A percentile compares a stretch with the other conserved stretches of the same genome.
These are phyloP conservation scores for Aspergillus jensenii DNA, from an alignment of 2,329 filamentous ascomycete genomes.

Conservation along the genomic window DNA sequence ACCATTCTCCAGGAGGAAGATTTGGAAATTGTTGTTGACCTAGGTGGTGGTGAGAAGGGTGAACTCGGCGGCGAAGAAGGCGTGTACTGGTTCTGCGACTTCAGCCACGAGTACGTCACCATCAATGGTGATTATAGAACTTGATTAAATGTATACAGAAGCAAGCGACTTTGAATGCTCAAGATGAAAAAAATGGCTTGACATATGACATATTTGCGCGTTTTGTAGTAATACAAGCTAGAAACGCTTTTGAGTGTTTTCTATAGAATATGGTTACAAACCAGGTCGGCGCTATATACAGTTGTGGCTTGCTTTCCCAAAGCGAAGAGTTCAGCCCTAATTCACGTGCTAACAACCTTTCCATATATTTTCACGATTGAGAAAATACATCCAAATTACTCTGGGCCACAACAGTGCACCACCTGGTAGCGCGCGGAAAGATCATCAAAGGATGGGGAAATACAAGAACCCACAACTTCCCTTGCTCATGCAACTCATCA, in stretches of 20 bases:
- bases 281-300: constrained; percentile 28
- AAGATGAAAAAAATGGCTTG: background rate
- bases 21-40: constrained; percentile 60
- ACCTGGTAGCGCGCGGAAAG: constrained; percentile 27
- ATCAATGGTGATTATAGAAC: constrained; percentile 69
- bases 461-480: constrained; percentile 24
- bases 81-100: constrained; percentile 66
- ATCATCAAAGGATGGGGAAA: constrained; percentile 22
- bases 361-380: constrained; percentile 17
- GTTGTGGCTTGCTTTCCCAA: constrained; percentile 20
- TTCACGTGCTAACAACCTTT: constrained; percentile 13
- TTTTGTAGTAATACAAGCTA: constrained; percentile 4
- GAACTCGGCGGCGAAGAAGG: constrained; percentile 52
- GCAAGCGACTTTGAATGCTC: background rate
- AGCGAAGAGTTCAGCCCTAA: constrained; percentile 5
- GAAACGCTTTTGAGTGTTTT: constrained; percentile 29
- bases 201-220: background rate
- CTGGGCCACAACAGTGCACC: constrained; percentile 26
- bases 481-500: constrained; percentile 35
- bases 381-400: constrained; percentile 15
- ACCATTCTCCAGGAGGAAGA: constrained; percentile 62
- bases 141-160: constrained; percentile 26
- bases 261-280: constrained; percentile 37
- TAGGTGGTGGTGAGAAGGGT: constrained; percentile 52
- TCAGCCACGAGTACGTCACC: constrained; percentile 68